phyloP scores from a whole-genome alignment of 1,284 basidiomycete species.

The Marasmius oreades region DNA sequence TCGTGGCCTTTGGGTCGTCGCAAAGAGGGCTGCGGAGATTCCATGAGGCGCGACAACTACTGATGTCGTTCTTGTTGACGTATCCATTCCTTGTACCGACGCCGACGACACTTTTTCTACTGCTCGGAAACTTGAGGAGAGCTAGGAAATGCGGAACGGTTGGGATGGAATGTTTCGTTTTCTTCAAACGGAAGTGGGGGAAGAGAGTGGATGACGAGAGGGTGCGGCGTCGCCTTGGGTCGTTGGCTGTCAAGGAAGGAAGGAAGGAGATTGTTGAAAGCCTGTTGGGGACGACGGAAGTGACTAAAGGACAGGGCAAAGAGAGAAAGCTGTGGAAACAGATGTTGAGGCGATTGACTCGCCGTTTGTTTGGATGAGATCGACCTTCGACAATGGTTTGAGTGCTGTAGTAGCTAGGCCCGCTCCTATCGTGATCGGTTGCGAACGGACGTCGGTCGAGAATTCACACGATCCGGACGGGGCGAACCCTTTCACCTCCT shows the following conservation, averaged over 20 bases:
- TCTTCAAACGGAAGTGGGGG: slow-evolving; percentile 55
- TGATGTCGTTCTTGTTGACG: slow-evolving; percentile 40
- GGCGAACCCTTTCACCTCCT: too few species aligned
- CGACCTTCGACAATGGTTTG: too few species aligned
- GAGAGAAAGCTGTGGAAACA: slow-evolving; percentile 31
- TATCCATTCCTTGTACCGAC: slow-evolving; percentile 52
- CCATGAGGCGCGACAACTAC: slow-evolving; percentile 33
- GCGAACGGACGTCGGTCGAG: background rate
- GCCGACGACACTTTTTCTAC: slow-evolving; percentile 56
- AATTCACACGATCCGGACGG: too few species aligned
- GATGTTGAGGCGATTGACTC: slow-evolving; percentile 16
- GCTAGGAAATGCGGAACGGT: slow-evolving; percentile 48
- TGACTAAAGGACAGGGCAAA: slow-evolving; percentile 26
- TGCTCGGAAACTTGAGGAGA: slow-evolving; percentile 48
- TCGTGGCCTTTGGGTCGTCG: slow-evolving; percentile 30
- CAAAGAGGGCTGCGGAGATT: slow-evolving; percentile 35
- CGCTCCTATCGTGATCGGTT: slow-evolving; percentile 28
- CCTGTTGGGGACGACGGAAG: slow-evolving; percentile 25
- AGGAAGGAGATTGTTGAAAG: slow-evolving; percentile 44
- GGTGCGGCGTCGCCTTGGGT: slow-evolving; percentile 54
- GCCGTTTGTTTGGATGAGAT: background rate
- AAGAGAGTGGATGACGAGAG: slow-evolving; percentile 45
- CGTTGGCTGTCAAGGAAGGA: slow-evolving; percentile 59
- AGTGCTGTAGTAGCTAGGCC: slow-evolving; percentile 11
- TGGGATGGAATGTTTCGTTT: slow-evolving; percentile 39